phyloP scores from a whole-genome alignment of 768 basidiomycete species.

The Panellus pusillus region DNA sequence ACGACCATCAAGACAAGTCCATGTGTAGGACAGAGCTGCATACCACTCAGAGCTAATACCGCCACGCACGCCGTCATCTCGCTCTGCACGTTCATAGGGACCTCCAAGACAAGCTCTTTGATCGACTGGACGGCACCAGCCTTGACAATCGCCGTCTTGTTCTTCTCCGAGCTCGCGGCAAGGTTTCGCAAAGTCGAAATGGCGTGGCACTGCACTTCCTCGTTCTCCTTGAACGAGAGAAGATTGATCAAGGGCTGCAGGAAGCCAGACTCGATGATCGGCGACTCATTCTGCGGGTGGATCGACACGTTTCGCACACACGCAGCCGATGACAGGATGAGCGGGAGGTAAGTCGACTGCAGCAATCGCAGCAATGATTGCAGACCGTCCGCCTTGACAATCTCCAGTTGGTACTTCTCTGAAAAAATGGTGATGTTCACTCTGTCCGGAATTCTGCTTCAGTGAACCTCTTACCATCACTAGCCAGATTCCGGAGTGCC shows the following conservation, averaged over 20 bases:
- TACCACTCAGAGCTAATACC: conserved; percentile 92
- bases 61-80: conserved; percentile 99
- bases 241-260: conserved; percentile 94
- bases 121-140: conserved; percentile 96
- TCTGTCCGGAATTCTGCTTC: neutral
- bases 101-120: conserved; percentile 92
- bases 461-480: conserved; percentile 59
- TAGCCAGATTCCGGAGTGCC: conserved; percentile 93
- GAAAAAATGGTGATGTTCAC: conserved; percentile 6
- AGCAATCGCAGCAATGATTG: conserved; percentile 89
- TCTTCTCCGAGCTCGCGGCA: conserved; percentile 96
- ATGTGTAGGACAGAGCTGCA: conserved; percentile 25
- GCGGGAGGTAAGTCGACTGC: conserved; percentile 94
- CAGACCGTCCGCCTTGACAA: conserved; percentile 93
- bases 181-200: conserved; percentile 96
- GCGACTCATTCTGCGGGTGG: conserved; percentile 97
- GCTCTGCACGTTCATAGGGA: conserved; percentile 95
- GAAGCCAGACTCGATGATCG: conserved; percentile 98
- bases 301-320: conserved; percentile 99
- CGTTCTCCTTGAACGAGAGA: conserved; percentile 97
- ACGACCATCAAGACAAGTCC: conserved; percentile 7
- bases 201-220: conserved; percentile 99
- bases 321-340: conserved; percentile 96
- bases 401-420: conserved; percentile 99
- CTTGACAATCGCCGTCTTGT: conserved; percentile 96